A percentile compares a stretch with the other conserved stretches of the same genome.
Evolutionary conservation across 2,329 filamentous ascomycete genomes (phyloP).

Genomic region (Hypoxylon sp.): DNA sequence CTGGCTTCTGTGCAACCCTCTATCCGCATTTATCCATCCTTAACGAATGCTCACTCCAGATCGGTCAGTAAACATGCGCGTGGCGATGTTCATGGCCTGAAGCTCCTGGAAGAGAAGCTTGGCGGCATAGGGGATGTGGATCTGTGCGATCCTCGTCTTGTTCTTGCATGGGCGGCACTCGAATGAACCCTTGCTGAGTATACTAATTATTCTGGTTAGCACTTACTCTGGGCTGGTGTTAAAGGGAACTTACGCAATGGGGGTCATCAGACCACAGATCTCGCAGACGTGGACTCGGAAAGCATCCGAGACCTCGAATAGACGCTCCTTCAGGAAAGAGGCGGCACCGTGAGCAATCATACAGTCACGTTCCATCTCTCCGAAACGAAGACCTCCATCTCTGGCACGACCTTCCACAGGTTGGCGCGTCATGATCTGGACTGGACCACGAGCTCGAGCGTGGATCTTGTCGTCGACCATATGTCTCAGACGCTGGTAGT

Average conservation of each 20-base stretch:
- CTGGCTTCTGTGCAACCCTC: not conserved
- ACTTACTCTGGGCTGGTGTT: slow-evolving; percentile 8
- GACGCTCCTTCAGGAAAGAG: slow-evolving; percentile 93
- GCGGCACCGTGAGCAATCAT: slow-evolving; percentile 99
- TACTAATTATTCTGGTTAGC: slow-evolving; percentile 63
- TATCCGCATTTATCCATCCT: slow-evolving; percentile 1
- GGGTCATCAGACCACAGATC: slow-evolving; percentile 98
- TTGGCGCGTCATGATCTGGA: slow-evolving; percentile 96
- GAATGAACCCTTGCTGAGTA: slow-evolving; percentile 93
- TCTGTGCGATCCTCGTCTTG: slow-evolving; percentile 97
- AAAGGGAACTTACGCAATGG: slow-evolving; percentile 83
- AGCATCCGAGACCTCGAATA: slow-evolving; percentile 97
- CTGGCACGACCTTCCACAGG: slow-evolving; percentile 97
- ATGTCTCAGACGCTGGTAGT: slow-evolving; percentile 97
- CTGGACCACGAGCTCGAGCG: slow-evolving; percentile 93
- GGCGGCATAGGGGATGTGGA: slow-evolving; percentile 96
- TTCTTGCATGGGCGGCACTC: slow-evolving; percentile 98
- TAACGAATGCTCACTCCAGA: slow-evolving; percentile 77
- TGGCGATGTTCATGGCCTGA: slow-evolving; percentile 97
- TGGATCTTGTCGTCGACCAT: slow-evolving; percentile 99
- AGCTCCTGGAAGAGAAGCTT: slow-evolving; percentile 99
- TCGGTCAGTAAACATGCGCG: slow-evolving; percentile 92
- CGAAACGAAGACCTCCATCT: slow-evolving; percentile 98
- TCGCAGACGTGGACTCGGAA: slow-evolving; percentile 99
- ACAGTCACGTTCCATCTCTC: slow-evolving; percentile 99